Percentiles rank a stretch among this genome's conserved stretches.
Conservation (phyloP, 192 early-diverging fungal species). For the Dissophora globulifera region DNA sequence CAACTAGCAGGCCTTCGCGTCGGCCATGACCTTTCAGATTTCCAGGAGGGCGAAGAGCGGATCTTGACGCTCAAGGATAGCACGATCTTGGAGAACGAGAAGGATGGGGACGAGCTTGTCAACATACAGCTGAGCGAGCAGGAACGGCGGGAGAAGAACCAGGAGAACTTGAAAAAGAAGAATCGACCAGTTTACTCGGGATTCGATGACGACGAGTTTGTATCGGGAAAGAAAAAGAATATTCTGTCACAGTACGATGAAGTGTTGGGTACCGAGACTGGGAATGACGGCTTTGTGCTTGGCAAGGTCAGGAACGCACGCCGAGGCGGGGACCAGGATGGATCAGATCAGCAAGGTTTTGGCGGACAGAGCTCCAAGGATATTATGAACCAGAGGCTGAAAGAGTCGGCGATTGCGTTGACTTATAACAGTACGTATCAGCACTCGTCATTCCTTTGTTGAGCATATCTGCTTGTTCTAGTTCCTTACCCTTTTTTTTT, state of each 20-base stretch:
- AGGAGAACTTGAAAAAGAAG: slow-evolving; percentile 77
- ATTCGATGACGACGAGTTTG: slow-evolving; percentile 82
- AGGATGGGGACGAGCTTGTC: slow-evolving; percentile 80
- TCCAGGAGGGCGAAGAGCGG: slow-evolving; percentile 74
- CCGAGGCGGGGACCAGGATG: background rate
- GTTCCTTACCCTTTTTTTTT: background rate
- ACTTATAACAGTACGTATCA: slow-evolving; percentile 61
- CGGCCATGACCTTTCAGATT: slow-evolving; percentile 74
- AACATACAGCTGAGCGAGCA: slow-evolving; percentile 74
- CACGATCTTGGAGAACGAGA: slow-evolving; percentile 73
- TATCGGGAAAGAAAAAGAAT: slow-evolving; percentile 59
- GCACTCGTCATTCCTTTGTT: background rate
- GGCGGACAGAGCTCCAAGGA: slow-evolving; percentile 29
- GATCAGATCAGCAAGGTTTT: background rate
- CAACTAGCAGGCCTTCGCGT: slow-evolving; percentile 79
- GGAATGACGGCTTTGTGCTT: slow-evolving; percentile 40
- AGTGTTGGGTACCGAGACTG: slow-evolving; percentile 55
- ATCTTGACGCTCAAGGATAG: slow-evolving; percentile 91
- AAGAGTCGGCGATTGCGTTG: slow-evolving; percentile 60
- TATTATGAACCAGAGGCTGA: slow-evolving; percentile 49
- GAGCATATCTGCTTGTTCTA: background rate
- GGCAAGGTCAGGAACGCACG: slow-evolving; percentile 35
- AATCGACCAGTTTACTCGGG: slow-evolving; percentile 69
- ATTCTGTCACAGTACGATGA: slow-evolving; percentile 86
- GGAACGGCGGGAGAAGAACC: slow-evolving; percentile 74